phyloP scores from a whole-genome alignment of 768 basidiomycete species.

The Psilocybe azurescens region DNA sequence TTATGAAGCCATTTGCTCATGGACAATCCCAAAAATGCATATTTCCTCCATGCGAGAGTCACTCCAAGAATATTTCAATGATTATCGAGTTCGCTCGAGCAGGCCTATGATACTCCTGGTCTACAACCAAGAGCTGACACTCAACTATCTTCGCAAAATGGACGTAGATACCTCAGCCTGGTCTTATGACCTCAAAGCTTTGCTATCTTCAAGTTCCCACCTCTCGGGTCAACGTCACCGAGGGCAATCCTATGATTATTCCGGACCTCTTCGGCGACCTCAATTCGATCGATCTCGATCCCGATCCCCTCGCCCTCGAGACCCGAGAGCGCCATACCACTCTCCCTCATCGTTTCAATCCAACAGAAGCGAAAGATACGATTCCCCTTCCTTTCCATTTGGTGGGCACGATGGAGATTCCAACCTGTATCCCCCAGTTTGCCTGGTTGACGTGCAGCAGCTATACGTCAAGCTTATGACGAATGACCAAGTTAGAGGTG shows the following conservation, averaged over 20 bases:
- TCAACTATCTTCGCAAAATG: constrained; percentile 42
- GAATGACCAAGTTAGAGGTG: constrained; percentile 19
- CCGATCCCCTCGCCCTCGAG: constrained; percentile 13
- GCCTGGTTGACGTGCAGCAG: constrained; percentile 45
- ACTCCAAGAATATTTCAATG: constrained; percentile 30
- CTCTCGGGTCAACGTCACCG: neutral
- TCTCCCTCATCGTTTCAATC: neutral
- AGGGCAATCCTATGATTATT: neutral
- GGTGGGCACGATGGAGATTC: neutral
- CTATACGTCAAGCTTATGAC: constrained; percentile 47
- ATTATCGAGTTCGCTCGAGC: constrained; percentile 5
- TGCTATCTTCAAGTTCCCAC: constrained; percentile 25
- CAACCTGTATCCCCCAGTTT: constrained; percentile 33
- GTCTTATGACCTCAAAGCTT: constrained; percentile 42
- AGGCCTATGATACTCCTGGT: constrained; percentile 53
- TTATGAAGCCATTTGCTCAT: constrained; percentile 32
- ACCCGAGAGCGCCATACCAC: neutral
- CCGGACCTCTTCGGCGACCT: neutral
- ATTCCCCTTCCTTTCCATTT: neutral
- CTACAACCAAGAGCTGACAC: constrained; percentile 43
- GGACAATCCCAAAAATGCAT: constrained; percentile 29
- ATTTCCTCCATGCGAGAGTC: constrained; percentile 23
- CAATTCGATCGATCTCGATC: constrained; percentile 16
- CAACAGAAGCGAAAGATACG: neutral
- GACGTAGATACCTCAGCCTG: constrained; percentile 48